Percentiles rank a stretch among this genome's conserved stretches.
phyloP scores from a whole-genome alignment of 2,329 filamentous ascomycete genomes.

The Verticillium isaacii region DNA sequence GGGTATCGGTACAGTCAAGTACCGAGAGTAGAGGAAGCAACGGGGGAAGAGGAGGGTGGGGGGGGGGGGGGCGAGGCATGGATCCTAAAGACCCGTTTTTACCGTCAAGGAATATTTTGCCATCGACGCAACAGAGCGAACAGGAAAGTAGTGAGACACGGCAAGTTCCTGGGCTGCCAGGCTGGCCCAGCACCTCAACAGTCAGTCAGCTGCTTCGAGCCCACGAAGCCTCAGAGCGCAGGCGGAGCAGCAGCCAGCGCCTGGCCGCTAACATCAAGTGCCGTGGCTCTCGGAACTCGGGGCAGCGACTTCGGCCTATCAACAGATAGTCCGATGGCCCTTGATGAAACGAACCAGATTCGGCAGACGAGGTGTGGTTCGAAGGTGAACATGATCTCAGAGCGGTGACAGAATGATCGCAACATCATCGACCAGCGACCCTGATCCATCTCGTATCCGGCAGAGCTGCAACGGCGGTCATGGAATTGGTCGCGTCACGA shows the following conservation, averaged over 20 bases:
- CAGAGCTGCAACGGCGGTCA: neutral
- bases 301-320: neutral
- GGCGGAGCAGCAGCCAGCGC: no score
- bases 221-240: no score
- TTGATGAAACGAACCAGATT: neutral
- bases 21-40: constrained; percentile 3
- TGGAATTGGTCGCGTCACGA: neutral
- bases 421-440: neutral
- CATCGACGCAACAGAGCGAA: neutral
- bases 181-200: neutral
- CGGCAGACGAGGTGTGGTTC: neutral
- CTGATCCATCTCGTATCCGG: neutral
- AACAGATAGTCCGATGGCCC: neutral
- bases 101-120: no score
- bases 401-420: neutral
- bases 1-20: constrained; percentile 10
- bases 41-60: neutral
- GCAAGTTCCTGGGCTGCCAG: neutral
- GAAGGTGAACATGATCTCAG: neutral
- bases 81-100: neutral
- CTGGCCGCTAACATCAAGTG: no score
- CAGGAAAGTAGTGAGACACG: neutral
- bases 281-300: neutral
- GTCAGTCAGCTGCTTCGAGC: no score
- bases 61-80: no score